These are phyloP conservation scores for Bretschneidera sinensis DNA, from an alignment of 345 rosid species.

Conservation along the genomic window DNA sequence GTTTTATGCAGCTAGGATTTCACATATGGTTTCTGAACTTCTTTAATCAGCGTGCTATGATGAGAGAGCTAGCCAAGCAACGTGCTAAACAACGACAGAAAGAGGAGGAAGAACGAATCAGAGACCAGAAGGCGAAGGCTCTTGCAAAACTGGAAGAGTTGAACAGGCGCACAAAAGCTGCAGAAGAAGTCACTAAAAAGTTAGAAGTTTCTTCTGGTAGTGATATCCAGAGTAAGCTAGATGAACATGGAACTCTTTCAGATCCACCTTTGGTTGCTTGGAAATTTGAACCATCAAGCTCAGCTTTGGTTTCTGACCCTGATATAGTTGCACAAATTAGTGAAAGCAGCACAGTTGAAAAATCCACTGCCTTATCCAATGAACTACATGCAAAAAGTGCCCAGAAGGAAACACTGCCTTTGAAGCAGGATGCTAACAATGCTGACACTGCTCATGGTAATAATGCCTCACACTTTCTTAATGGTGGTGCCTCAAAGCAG, in stretches of 20 bases:
- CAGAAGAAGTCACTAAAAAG: slow-evolving; percentile 40
- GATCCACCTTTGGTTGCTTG: slow-evolving; percentile 23
- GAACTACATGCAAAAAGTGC: slow-evolving; percentile 34
- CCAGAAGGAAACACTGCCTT: slow-evolving; percentile 19
- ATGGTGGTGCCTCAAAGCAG: slow-evolving; percentile 43
- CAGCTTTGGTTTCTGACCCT: slow-evolving; percentile 18
- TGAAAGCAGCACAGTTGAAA: slow-evolving; percentile 32
- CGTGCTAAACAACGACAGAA: slow-evolving; percentile 60
- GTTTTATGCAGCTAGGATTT: slow-evolving; percentile 12
- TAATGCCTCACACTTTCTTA: slow-evolving; percentile 28
- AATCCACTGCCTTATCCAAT: slow-evolving; percentile 22
- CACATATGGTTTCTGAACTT: slow-evolving; percentile 18
- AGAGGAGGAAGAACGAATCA: slow-evolving; percentile 89
- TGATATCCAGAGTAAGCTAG: slow-evolving; percentile 33
- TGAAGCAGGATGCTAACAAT: slow-evolving; percentile 27
- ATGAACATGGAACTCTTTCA: slow-evolving; percentile 23
- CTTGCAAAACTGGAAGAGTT: slow-evolving; percentile 76
- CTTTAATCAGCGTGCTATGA: slow-evolving; percentile 57
- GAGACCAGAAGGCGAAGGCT: slow-evolving; percentile 90
- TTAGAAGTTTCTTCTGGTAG: slow-evolving; percentile 30
- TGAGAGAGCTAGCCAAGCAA: slow-evolving; percentile 72
- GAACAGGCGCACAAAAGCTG: slow-evolving; percentile 60
- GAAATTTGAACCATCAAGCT: slow-evolving; percentile 24
- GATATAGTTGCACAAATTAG: slow-evolving; percentile 20
- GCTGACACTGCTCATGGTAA: slow-evolving; percentile 27